Percentiles rank a stretch among this genome's conserved stretches.
Conservation (phyloP, 1,139 yeast genomes). For the Blastobotrys capitulatus region DNA sequence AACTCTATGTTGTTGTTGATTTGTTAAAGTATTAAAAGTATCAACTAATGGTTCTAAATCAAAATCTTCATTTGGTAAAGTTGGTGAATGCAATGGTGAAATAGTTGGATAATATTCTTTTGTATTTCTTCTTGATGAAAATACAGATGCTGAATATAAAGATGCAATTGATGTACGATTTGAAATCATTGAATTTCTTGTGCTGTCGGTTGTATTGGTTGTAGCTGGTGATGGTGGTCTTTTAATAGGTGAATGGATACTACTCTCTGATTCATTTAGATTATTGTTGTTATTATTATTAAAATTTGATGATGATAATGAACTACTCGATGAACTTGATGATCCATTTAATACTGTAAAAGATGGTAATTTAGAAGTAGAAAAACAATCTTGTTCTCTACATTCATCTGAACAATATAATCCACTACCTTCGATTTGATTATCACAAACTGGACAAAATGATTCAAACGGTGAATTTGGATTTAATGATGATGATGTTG, state of each 20-base stretch:
- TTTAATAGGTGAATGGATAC: neutral
- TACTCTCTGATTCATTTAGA: neutral
- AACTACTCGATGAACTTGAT: neutral
- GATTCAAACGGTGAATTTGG: constrained; percentile 25
- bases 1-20: neutral
- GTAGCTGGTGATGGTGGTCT: neutral
- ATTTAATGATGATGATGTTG: constrained; percentile 2
- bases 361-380: neutral
- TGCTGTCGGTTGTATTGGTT: neutral
- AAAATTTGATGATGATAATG: neutral
- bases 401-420: constrained; percentile 33
- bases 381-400: constrained; percentile 14
- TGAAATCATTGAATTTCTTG: neutral
- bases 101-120: constrained; percentile 4
- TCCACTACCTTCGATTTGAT: constrained; percentile 21
- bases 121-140: constrained; percentile 4
- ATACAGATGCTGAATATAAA: constrained; percentile 1
- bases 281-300: neutral
- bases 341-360: neutral
- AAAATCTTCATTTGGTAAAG: constrained; percentile 1
- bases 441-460: constrained; percentile 33
- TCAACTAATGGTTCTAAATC: neutral
- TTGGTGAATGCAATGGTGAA: constrained; percentile 12
- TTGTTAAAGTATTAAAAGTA: neutral
- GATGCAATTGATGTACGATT: constrained; percentile 5